Conservation (phyloP, 495 filamentous ascomycete genomes). For the Talaromyces proteolyticus region DNA sequence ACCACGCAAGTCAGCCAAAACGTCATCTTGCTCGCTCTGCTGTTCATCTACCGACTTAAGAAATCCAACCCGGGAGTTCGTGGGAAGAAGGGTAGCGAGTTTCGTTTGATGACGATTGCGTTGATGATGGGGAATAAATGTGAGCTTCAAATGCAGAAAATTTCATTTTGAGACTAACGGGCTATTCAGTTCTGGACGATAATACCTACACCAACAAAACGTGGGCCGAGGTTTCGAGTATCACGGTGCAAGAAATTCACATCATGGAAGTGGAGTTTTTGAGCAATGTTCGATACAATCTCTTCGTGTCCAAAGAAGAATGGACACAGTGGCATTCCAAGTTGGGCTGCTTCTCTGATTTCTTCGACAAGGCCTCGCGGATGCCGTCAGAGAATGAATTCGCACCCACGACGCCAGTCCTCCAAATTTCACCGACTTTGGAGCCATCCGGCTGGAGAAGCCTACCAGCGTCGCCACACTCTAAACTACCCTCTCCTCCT, state of each 20-base stretch:
- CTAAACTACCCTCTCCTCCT: conserved; percentile 51
- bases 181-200: conserved; percentile 76
- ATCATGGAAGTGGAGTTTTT: conserved; percentile 99
- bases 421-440: conserved; percentile 26
- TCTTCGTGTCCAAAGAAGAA: conserved; percentile 73
- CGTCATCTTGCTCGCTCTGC: conserved; percentile 81
- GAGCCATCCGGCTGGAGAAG: conserved; percentile 11
- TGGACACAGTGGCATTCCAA: conserved; percentile 85
- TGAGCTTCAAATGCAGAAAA: conserved; percentile 30
- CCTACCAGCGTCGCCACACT: conserved; percentile 29
- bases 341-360: conserved; percentile 71
- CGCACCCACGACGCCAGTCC: conserved; percentile 11
- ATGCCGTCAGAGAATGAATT: conserved; percentile 21
- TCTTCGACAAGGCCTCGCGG: conserved; percentile 61
- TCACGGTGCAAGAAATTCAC: conserved; percentile 92
- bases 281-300: conserved; percentile 94
- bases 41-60: conserved; percentile 94
- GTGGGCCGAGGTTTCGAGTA: conserved; percentile 97
- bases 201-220: conserved; percentile 99
- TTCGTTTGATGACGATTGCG: conserved; percentile 89
- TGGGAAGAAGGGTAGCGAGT: conserved; percentile 91
- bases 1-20: conserved; percentile 98
- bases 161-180: conserved; percentile 12
- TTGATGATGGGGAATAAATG: conserved; percentile 99
- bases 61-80: conserved; percentile 79